Evolutionary conservation across 106 monocot genomes (phyloP), one percentile per base, ranked within the genome.

Genomic region (Dactylorhiza incarnata): DNA sequence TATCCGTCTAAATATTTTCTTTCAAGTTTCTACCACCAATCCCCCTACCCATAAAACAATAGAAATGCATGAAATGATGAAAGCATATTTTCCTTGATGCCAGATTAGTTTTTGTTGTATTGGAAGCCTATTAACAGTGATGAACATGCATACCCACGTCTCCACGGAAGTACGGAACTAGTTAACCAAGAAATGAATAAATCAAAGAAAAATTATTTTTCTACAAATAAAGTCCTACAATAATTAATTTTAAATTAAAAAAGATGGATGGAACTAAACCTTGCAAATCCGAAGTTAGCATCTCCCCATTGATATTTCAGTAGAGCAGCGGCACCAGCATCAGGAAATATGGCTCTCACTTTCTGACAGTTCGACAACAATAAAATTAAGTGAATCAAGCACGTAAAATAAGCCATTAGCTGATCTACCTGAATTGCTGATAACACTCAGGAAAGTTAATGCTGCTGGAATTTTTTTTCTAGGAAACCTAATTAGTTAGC

Each of bases 331-430:
- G 90, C 91, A 74, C 96, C 96, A 29, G 93, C 86, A 85, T 93
- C 96, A 77, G 96, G 96, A 83, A 97, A 97, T 78, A 97, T 86
- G 67, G 96, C 96, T 79, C 85, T 93, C 48, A 97, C 81, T 76
- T 79, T 97, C 96, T 97, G 73, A 23, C 3, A 77, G 65, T 74
- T 66, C 5, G 69, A 63, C 47, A 68, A 77, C 8, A 26, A 66
- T 23, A 66, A 9, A 62, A 62, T 2, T 62, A 22, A 62, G 66
- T 29, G 29, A 26, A 3, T 24, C 22, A 37, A 66, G 26, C 66
- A 37, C 5, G 22, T 23, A 37, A 66, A 26, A 6, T 10, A 63
- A 66, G 22, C 22, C 66, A 9, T n/a, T 26, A 26, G 13, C 66
- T 66, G 29, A 14, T 13, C 26, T 10, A 66, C 22, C 19, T 26